phyloP scores from a whole-genome alignment of 169 alveolate species.

The Cryptosporidium ryanae region DNA sequence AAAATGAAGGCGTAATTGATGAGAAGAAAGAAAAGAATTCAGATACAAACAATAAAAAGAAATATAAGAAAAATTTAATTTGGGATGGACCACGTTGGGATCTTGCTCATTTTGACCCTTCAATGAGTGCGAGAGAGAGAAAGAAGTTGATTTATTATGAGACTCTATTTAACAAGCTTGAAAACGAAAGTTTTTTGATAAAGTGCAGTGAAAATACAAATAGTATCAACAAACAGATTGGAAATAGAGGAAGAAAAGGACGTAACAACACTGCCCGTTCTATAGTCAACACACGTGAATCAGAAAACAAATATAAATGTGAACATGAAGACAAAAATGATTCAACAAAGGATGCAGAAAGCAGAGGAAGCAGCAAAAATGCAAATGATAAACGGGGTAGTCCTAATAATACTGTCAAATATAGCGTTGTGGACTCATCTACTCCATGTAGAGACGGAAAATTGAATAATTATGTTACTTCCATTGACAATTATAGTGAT shows the following conservation, averaged over 20 bases:
- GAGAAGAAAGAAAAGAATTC: constrained; percentile 1
- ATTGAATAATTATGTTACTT: background rate
- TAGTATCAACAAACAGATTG: background rate
- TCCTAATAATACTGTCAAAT: background rate
- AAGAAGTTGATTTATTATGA: constrained; percentile 61
- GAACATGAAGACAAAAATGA: background rate
- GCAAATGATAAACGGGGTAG: background rate
- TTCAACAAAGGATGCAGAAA: background rate
- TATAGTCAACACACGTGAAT: background rate
- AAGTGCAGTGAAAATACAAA: constrained; percentile 19
- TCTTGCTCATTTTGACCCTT: constrained; percentile 70
- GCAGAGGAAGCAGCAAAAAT: no score
- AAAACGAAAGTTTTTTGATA: constrained; percentile 21
- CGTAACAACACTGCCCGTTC: constrained; percentile 9
- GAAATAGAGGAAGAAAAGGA: constrained; percentile 17
- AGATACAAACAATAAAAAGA: constrained; percentile 25
- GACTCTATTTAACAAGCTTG: constrained; percentile 47
- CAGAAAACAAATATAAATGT: background rate
- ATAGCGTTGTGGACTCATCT: background rate
- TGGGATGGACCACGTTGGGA: constrained; percentile 76
- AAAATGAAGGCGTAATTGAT: background rate
- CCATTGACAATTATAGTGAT: background rate
- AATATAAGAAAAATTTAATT: constrained; percentile 59
- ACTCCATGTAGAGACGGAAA: constrained; percentile 18
- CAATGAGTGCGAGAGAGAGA: constrained; percentile 69